phyloP scores from a whole-genome alignment of 768 basidiomycete genomes.

The Mrakia gelida region DNA sequence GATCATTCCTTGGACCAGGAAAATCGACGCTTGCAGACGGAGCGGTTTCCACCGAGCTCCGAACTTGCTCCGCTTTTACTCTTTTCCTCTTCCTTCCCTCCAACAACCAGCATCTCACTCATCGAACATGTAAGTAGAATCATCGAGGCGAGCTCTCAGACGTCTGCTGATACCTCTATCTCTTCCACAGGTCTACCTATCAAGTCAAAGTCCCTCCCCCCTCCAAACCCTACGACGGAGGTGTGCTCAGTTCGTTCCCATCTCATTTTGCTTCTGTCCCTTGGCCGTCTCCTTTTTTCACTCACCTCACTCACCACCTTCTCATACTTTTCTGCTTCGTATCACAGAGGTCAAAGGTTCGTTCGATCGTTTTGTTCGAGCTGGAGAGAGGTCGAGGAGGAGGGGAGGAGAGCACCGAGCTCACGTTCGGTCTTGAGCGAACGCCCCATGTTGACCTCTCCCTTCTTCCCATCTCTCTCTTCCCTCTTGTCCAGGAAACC shows the following conservation, averaged over 20 bases:
- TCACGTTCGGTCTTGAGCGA: not conserved
- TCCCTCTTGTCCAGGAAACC: slow-evolving; percentile 51
- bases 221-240: slow-evolving; percentile 15
- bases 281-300: not conserved
- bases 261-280: not conserved
- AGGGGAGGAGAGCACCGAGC: not conserved
- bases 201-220: slow-evolving; percentile 13
- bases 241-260: slow-evolving; percentile 24
- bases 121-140: no score
- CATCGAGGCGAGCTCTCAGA: no score
- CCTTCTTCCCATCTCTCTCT: not conserved
- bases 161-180: not conserved
- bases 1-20: no score
- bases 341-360: slow-evolving; percentile 1
- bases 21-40: no score
- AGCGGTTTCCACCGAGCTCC: no score
- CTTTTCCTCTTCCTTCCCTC: no score
- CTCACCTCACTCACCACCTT: not conserved
- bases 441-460: not conserved
- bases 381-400: not conserved
- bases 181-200: slow-evolving; percentile 9
- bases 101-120: no score
- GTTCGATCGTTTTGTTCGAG: not conserved
- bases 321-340: not conserved
- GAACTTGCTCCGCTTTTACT: no score